Evolutionary conservation across 1,284 basidiomycete species (phyloP), one percentile per base, ranked within the genome.

Genomic region (Tilletia setariae): DNA sequence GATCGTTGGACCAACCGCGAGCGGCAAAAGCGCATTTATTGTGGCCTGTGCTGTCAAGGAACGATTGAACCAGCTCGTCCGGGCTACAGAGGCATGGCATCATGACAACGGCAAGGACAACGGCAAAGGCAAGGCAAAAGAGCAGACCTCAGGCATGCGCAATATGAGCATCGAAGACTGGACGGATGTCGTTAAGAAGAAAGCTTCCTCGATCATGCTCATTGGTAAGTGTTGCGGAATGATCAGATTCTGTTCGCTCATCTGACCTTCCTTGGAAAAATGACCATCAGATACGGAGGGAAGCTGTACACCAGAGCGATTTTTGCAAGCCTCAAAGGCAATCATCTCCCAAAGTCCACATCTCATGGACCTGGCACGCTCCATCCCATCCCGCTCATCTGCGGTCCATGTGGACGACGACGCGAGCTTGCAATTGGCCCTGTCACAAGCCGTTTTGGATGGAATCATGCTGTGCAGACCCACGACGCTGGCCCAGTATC

Each of bases 231-330:
- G 16, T 16, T 61, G 56, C 2, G 7, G 28, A 30, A 6, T 2
- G 11, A 15, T 35, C 13, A 61, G 15, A 25, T n/a, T 16, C 4
- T 61, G 13, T 23, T 53, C 23, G 15, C 21, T 28, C 15, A 3
- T 25, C 35, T 40, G 35, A 40, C 35, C 11, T 40, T 40, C 35
- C 35, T 11, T 40, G 35, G 35, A 11, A 40, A 25, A 23, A 2
- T 9, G 28, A 11, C 43, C 19, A 44, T 9, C 56, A 61, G 56
- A 61, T 16, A 61, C 56, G 56, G 56, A 61, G 35, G 56, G 56
- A 13, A 40, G 30, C 13, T 61, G 56, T 21, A 61, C 56, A 7
- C 56, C 56, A 16, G 56, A 61, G 28, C 25, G 56, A 19, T 21
- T 61, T 19, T n/a, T 61, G 13, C 7, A 8, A 15, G 56, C 56